A percentile compares a stretch with the other conserved stretches of the same genome.
phyloP scores from a whole-genome alignment of 2,329 filamentous ascomycete genomes.

The Dryadomyces sulphureus region DNA sequence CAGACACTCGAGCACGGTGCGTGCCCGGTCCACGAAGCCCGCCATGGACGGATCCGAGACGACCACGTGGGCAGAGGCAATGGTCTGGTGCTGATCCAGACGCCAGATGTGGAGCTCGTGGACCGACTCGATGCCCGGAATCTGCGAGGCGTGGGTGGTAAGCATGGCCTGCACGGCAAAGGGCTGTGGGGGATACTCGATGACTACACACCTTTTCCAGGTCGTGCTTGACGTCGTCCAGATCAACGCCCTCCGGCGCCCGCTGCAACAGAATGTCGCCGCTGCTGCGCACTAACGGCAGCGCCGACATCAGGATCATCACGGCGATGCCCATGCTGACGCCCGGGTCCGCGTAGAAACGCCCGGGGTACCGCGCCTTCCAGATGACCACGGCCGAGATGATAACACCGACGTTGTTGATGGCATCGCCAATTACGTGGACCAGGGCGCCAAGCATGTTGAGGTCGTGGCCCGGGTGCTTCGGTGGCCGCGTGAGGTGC shows the following conservation, averaged over 20 bases:
- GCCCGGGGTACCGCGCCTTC: conserved; percentile 38
- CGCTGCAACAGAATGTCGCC: conserved; percentile 55
- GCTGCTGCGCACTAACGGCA: conserved; percentile 46
- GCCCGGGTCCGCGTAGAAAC: conserved; percentile 60
- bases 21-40: conserved; percentile 45
- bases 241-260: conserved; percentile 42
- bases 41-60: conserved; percentile 41
- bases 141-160: conserved; percentile 22
- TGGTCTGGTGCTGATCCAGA: conserved; percentile 52
- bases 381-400: conserved; percentile 55
- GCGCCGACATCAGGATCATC: conserved; percentile 53
- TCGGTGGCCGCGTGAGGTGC: conserved; percentile 21
- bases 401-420: conserved; percentile 67
- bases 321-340: conserved; percentile 54
- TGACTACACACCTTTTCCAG: conserved; percentile 44
- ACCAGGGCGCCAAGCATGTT: conserved; percentile 56
- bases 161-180: background rate
- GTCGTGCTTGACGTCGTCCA: conserved; percentile 52
- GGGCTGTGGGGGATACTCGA: background rate
- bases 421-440: conserved; percentile 57
- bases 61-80: conserved; percentile 56
- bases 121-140: conserved; percentile 50
- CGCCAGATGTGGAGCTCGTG: conserved; percentile 65
- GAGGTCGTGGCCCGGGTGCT: conserved; percentile 38
- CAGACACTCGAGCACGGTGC: conserved; percentile 51